Base-by-base conservation (phyloP, 148 eudicot species). In the Salicornia ramosissima region DNA sequence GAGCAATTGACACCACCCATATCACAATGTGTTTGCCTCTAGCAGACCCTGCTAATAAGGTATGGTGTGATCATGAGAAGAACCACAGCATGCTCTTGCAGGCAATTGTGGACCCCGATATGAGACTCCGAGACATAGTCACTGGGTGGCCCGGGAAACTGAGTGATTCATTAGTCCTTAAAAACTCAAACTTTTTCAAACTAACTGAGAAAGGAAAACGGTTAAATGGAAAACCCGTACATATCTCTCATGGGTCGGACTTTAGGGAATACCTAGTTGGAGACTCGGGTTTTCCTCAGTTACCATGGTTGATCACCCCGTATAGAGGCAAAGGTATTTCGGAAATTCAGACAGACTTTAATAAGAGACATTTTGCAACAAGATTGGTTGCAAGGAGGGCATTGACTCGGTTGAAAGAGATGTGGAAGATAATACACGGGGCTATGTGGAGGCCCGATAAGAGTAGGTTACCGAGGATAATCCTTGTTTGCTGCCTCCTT, bases 391-490 rank as follows among this genome's bases (percentile, higher is more conserved):
- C 91, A 18, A 73, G 83, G 58, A 84, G 79, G 75, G 97, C 98
- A 22, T 68, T 90, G 66, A 74, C 85, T 5, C 81, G 85, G 67
- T 69, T 94, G 83, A 94, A 94, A 73, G 92, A 86, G 65, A 84
- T 52, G 49, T 94, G 97, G 97, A 90, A 74, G 82, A 78, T 94
- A 57, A 87, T 94, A 36, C 83, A 82, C 34, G 96, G 92, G 33
- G 78, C 71, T 28, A 90, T 90, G 97, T 94, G 91, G 92, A 87
- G 97, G 71, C 97, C 97, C 0, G 96, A 94, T 79, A 88, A 86
- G 82, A 74, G 87, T 62, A 94, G 57, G 78, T 67, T 94, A 50
- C 98, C 97, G 4, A 88, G 98, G 77, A 78, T 87, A 46, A 86
- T 94, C 14, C 89, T 88, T 12, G 97, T 82, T 33, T 90, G 97